Evolutionary conservation across 306 rosid genomes (phyloP), one percentile per base, ranked within the genome.

Genomic region (Medicago arabica): DNA sequence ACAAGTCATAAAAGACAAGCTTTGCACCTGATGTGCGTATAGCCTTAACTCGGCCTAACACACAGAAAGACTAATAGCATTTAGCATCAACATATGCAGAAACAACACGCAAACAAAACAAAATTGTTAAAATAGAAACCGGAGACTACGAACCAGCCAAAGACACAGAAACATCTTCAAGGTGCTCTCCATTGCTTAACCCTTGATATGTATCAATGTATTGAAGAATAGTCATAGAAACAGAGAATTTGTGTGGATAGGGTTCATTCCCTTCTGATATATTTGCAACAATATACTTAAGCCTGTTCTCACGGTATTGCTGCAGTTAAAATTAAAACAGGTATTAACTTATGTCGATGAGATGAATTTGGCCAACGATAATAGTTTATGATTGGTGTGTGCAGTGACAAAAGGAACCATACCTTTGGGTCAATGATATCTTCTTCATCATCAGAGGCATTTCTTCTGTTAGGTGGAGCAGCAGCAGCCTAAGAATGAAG

Each of bases 241-340:
- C 92, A 72, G 4, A 66, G 80, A 93, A 93, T 69, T 89, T 93
- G 81, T 91, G 94, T 13, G 98, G 98, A 77, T 87, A 91, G 5
- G 96, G 92, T 21, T 40, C 18, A 73, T 46, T 46, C 54, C 89
- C 87, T 17, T 86, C 90, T 25, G 70, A 69, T 78, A 84, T 86
- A 78, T 80, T 82, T 62, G 80, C 53, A 43, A 83, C 86, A 72
- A 93, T 92, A 79, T 85, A 75, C 71, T 89, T 93, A 16, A 89
- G 71, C 86, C 98, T 89, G 69, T 93, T 93, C 66, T 89, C 93
- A 64, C 50, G 84, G 84, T 89, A 93, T 89, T 89, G 96, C 98
- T 93, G 89, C 81, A 78, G 62, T 21, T 10, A 38, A 77, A 79
- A 75, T 40, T 40, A 40, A 64, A 54, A 70, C 58, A 36, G 15